Base-by-base conservation (phyloP, 1,284 basidiomycete species). In the Puccinia polysora region DNA sequence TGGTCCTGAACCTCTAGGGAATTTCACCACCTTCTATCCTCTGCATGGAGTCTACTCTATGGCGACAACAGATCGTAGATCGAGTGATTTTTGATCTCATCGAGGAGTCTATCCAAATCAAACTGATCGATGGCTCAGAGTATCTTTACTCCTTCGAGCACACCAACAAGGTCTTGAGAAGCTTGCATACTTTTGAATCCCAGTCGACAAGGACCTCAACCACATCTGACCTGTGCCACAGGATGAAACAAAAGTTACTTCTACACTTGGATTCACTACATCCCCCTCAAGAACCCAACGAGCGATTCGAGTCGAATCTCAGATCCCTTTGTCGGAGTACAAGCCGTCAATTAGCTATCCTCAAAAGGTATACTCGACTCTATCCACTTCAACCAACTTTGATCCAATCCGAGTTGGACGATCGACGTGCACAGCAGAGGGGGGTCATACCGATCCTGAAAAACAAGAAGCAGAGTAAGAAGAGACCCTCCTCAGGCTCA, bases 31-130 rank as follows among this genome's bases (percentile, higher is more conserved):
- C 55, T 53, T 55, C 65, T 25, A 40, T 53, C 8, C 65, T 67
- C 34, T 67, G 65, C 28, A 43, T 67, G 65, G 65, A 67, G 25
- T 53, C 50, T 40, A 53, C 50, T 34, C 23, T 67, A 32, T 67
- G 65, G 65, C 49, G 65, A 30, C 49, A 55, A 28, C 32, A 67
- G 23, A 67, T 67, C 28, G 53, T 67, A 30, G 65, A 67, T 23
- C 38, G 28, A 25, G 65, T 67, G 53, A 23, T 43, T 45, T 56
- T 45, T 25, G 53, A 56, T 56, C 52, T 67, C 18, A 32, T 32
- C 0, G 28, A 58, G 65, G 34, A 55, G 38, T 32, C 6, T 28
- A 56, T 67, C n/a, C 52, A 63, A 15, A 63, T 63, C 28, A 10
- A n/a, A 30, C 20, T 63, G n/a, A 63, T 63, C 45, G 32, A 63